phyloP scores from a whole-genome alignment of 495 filamentous ascomycete genomes.

The Annulohypoxylon nitens region DNA sequence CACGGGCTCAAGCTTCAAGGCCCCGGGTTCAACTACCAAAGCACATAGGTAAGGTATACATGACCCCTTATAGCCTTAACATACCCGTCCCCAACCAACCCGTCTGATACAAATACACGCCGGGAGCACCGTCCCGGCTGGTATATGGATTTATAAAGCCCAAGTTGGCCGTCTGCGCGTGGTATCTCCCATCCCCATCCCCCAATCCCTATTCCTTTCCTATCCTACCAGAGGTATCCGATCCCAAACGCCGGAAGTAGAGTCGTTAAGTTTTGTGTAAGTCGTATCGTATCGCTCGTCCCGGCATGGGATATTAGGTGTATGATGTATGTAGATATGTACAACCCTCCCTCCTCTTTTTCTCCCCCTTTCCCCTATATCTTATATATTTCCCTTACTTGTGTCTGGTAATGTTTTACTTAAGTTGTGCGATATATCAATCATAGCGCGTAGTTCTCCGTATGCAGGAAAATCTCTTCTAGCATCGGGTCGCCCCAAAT shows the following conservation, averaged over 20 bases:
- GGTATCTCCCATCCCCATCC: slow-evolving; percentile 1
- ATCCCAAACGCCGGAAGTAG: slow-evolving; percentile 7
- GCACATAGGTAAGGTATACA: not conserved
- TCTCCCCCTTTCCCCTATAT: not conserved
- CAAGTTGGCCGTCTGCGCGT: slow-evolving; percentile 6
- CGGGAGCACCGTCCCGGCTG: slow-evolving; percentile 3
- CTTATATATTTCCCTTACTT: not conserved
- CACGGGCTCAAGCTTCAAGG: not conserved
- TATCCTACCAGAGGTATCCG: not conserved
- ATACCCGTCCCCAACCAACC: not conserved
- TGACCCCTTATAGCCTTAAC: not conserved
- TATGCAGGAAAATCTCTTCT: slow-evolving; percentile 95
- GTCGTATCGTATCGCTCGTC: slow-evolving; percentile 4
- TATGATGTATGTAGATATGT: not conserved
- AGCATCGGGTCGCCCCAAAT: slow-evolving; percentile 81
- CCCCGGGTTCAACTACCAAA: not conserved
- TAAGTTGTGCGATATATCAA: not conserved
- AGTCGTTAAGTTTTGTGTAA: slow-evolving; percentile 2
- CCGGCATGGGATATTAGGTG: not conserved
- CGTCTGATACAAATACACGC: slow-evolving; percentile 6
- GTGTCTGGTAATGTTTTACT: not conserved
- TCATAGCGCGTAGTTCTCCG: slow-evolving; percentile 92
- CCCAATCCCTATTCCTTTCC: not conserved
- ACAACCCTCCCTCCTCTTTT: not conserved
- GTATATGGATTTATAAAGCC: slow-evolving; percentile 1